A percentile compares a stretch with the other conserved stretches of the same genome.
phyloP scores from a whole-genome alignment of 352 stramenopile genomes.

The Poterioochromonas sp. region DNA sequence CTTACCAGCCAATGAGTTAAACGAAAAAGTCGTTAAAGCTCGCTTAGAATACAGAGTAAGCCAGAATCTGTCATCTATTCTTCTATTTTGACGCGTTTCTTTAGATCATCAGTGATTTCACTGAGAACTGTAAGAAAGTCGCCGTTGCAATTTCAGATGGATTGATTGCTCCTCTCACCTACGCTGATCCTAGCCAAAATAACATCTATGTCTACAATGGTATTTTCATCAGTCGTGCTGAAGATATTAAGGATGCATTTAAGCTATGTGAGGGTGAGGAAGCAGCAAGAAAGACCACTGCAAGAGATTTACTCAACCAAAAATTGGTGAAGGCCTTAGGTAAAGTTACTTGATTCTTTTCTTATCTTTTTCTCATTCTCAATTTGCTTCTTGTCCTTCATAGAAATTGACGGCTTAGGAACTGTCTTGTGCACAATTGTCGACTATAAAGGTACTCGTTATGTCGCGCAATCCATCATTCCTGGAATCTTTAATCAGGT shows the following conservation, averaged over 20 bases:
- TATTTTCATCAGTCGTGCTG: slow-evolving; percentile 83
- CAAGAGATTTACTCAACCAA: not conserved
- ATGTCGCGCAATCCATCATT: slow-evolving; percentile 83
- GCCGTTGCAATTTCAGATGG: slow-evolving; percentile 52
- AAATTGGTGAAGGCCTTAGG: slow-evolving; percentile 4
- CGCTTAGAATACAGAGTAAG: slow-evolving; percentile 18
- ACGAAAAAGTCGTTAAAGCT: slow-evolving; percentile 1
- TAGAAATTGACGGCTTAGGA: slow-evolving; percentile 51
- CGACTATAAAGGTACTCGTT: slow-evolving; percentile 74
- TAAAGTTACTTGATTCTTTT: not conserved
- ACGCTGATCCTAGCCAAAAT: slow-evolving; percentile 68
- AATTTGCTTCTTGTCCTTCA: not conserved
- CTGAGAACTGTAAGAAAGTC: slow-evolving; percentile 36
- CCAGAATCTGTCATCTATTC: not conserved
- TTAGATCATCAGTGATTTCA: slow-evolving; percentile 40
- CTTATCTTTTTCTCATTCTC: not conserved
- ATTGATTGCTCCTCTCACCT: slow-evolving; percentile 77
- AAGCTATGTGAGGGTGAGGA: slow-evolving; percentile 9
- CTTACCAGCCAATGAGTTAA: not conserved
- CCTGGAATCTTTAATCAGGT: slow-evolving; percentile 71
- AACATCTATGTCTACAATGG: slow-evolving; percentile 90
- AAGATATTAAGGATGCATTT: slow-evolving; percentile 52
- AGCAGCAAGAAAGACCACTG: not conserved
- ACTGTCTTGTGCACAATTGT: slow-evolving; percentile 79
- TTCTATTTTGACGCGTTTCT: not conserved